These are phyloP conservation scores for Ogataea hybrid DNA, from an alignment of 1,139 yeast genomes.

Conservation along the genomic window DNA sequence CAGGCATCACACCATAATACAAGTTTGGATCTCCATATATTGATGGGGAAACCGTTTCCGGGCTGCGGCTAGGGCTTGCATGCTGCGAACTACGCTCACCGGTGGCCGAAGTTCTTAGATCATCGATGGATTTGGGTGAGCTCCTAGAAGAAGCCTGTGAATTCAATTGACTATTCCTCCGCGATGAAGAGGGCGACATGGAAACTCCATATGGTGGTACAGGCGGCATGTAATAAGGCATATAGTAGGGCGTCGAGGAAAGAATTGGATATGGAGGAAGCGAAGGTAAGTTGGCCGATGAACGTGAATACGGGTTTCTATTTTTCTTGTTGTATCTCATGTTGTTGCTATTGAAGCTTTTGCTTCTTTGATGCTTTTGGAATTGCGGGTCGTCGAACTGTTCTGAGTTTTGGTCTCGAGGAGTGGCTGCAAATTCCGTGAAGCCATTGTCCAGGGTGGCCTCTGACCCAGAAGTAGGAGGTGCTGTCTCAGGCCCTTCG, in stretches of 20 bases:
- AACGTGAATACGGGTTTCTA: slow-evolving; percentile 11
- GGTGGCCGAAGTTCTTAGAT: not conserved
- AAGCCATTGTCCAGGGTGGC: slow-evolving; percentile 10
- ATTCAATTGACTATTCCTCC: slow-evolving; percentile 11
- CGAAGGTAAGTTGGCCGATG: slow-evolving; percentile 12
- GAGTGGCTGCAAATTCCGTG: not conserved
- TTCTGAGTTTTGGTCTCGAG: not conserved
- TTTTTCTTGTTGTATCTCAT: slow-evolving; percentile 12
- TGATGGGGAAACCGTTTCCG: slow-evolving; percentile 13
- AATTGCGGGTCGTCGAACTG: not conserved
- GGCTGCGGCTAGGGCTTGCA: not conserved
- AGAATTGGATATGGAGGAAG: slow-evolving; percentile 16
- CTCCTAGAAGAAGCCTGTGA: slow-evolving; percentile 15
- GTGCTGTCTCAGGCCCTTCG: slow-evolving; percentile 9
- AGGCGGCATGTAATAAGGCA: slow-evolving; percentile 19
- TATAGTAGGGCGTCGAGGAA: slow-evolving; percentile 16
- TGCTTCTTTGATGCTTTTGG: slow-evolving; percentile 6
- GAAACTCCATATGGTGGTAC: slow-evolving; percentile 8
- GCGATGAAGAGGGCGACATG: slow-evolving; percentile 10
- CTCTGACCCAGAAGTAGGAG: slow-evolving; percentile 15
- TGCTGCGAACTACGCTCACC: no score
- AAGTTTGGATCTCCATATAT: slow-evolving; percentile 16
- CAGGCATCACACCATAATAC: slow-evolving; percentile 14
- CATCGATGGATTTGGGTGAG: slow-evolving; percentile 15
- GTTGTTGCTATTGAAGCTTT: slow-evolving; percentile 11